Evolutionary conservation across 2,329 filamentous ascomycete species (phyloP).

Genomic region (Colletotrichum falcatum): DNA sequence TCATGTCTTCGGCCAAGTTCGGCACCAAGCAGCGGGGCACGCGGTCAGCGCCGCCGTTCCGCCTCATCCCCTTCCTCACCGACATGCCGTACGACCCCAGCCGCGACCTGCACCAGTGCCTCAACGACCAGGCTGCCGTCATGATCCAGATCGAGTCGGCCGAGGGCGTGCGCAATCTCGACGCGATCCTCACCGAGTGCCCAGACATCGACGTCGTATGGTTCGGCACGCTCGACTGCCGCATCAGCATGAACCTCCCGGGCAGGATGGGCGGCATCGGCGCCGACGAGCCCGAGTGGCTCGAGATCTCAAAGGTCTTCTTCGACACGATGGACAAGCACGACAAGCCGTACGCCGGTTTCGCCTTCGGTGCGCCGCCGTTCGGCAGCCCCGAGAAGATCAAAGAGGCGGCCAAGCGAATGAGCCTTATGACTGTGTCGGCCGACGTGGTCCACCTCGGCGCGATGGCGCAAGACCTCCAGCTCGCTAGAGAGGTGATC

Average conservation of each 20-base stretch:
- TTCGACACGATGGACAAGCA: conserved; percentile 57
- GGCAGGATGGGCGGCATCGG: conserved; percentile 48
- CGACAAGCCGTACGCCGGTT: conserved; percentile 56
- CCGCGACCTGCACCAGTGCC: conserved; percentile 52
- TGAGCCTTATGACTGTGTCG: conserved; percentile 44
- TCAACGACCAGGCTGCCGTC: conserved; percentile 61
- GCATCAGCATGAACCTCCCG: conserved; percentile 58
- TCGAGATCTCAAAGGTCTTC: conserved; percentile 53
- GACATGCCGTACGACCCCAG: conserved; percentile 51
- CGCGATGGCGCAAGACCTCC: conserved; percentile 43
- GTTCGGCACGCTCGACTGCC: conserved; percentile 58
- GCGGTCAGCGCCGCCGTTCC: conserved; percentile 60
- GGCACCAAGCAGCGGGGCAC: conserved; percentile 54
- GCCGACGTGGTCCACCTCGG: conserved; percentile 45
- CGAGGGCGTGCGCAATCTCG: conserved; percentile 59
- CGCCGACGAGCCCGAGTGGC: conserved; percentile 56
- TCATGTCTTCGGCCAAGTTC: conserved; percentile 58
- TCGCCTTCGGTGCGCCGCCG: conserved; percentile 46
- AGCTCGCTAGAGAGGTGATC: conserved; percentile 14
- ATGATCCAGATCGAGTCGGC: conserved; percentile 62
- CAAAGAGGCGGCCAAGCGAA: conserved; percentile 44
- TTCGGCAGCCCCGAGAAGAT: conserved; percentile 44
- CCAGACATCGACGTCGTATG: conserved; percentile 61
- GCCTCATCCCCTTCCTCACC: conserved; percentile 54
- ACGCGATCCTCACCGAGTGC: conserved; percentile 59